Evolutionary conservation across 192 early-diverging fungal genomes (phyloP), one percentile per base, ranked within the genome.

Genomic region (Backusella tuberculispora): DNA sequence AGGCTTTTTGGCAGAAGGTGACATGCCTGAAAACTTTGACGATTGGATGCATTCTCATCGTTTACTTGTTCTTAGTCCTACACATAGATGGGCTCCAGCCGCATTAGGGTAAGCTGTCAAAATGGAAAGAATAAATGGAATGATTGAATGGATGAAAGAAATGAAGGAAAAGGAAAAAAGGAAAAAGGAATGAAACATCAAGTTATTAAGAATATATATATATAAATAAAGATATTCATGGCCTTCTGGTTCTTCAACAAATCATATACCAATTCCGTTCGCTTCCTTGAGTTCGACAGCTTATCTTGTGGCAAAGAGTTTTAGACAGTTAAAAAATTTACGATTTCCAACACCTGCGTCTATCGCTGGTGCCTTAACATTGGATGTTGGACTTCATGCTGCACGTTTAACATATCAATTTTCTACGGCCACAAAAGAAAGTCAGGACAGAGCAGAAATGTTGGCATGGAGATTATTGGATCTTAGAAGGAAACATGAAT

Each of bases 11-110:
- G 75, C 74, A 15, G 75, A 80, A 71, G 79, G 79, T 5, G 79
- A 80, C 53, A 47, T 72, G 5, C 74, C 75, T 12, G 79, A 80
- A 13, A 80, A 80, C 41, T 80, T 80, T 71, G 67, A 64, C 41
- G 79, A 80, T 50, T 80, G 79, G 79, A 68, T 80, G 65, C 79
- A 80, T 53, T 80, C 79, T 14, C 79, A 80, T 69, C 64, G 67
- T 1, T 47, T 80, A 15, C 66, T 80, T 19, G 75, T 73, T 13
- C 67, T 80, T 3, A 76, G 74, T 44, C 47, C 63, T 15, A 6
- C 41, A 15, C 76, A 78, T 66, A 29, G 37, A 42, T 80, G 79
- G 79, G 74, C 63, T 38, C 68, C 79, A 7, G 38, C 75, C 12
- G 79, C 79, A 17, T 69, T 80, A 46, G 79, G 79, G 65, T 80